phyloP scores from a whole-genome alignment of 176 grass and related monocot species.

The Eremochloa ophiuroides region DNA sequence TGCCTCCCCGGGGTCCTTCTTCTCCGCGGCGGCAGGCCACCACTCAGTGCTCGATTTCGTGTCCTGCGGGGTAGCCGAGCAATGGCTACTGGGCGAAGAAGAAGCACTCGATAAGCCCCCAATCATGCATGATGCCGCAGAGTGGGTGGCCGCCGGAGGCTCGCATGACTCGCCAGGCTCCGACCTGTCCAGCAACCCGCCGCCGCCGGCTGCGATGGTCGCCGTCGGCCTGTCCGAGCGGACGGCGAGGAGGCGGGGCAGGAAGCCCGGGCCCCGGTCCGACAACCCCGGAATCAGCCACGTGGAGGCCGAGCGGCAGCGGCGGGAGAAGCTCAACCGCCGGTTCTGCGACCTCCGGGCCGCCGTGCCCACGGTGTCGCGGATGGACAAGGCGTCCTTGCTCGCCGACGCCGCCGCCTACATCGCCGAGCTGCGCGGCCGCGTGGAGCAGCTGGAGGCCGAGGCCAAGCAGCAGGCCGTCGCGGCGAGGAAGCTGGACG shows the following conservation, averaged over 20 bases:
- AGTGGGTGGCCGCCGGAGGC: background rate
- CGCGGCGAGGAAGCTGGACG: background rate
- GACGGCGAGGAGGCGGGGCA: background rate
- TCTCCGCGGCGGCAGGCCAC: background rate
- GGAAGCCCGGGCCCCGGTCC: background rate
- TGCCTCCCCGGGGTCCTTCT: background rate
- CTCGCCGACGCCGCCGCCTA: conserved; percentile 41
- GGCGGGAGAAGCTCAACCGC: conserved; percentile 45
- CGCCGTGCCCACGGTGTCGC: conserved; percentile 45
- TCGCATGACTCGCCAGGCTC: conserved; percentile 19
- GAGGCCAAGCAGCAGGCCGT: background rate
- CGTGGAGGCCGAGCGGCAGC: conserved; percentile 52
- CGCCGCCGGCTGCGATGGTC: background rate
- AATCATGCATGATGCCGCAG: background rate
- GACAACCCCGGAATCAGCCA: conserved; percentile 17
- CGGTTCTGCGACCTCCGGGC: conserved; percentile 36
- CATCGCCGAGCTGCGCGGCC: conserved; percentile 35
- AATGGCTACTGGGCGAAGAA: conserved; percentile 21
- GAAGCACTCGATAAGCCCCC: background rate
- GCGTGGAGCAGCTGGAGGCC: conserved; percentile 10
- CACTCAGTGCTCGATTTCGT: conserved; percentile 16
- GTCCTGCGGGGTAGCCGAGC: conserved; percentile 19
- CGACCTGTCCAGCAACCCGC: background rate
- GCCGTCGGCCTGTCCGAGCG: background rate
- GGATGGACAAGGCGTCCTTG: conserved; percentile 57